Evolutionary conservation across 176 grass and related monocot genomes (phyloP).

Genomic region (Oryza rufipogon): DNA sequence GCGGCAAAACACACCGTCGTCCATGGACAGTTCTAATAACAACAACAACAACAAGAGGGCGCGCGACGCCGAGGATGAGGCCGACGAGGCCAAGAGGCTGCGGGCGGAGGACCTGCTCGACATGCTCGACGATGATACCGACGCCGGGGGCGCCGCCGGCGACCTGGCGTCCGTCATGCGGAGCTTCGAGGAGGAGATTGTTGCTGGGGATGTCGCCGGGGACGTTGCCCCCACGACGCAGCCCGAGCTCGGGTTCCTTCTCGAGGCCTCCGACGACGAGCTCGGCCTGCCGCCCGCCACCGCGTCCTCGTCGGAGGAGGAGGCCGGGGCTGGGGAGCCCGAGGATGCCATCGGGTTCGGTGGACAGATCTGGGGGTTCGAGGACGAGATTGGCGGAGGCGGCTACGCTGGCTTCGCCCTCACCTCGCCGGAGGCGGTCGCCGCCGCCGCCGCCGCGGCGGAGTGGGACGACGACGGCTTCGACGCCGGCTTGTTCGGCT

Average conservation of each 20-base stretch:
- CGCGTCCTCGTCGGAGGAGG: not conserved
- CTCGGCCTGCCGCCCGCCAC: conserved; percentile 67
- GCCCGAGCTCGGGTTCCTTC: conserved; percentile 60
- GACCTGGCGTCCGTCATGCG: conserved; percentile 81
- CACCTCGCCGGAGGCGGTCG: conserved; percentile 30
- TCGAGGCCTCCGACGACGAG: conserved; percentile 90
- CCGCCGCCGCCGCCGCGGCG: conserved; percentile 13
- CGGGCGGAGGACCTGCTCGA: conserved; percentile 61
- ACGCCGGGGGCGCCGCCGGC: conserved; percentile 26
- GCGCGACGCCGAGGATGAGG: conserved; percentile 28
- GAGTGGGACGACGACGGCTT: conserved; percentile 57
- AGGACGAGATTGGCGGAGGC: conserved; percentile 47
- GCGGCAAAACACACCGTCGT: not conserved
- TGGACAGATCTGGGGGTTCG: conserved; percentile 57
- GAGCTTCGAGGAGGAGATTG: conserved; percentile 77
- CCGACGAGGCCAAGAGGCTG: conserved; percentile 33
- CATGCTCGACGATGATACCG: conserved; percentile 65
- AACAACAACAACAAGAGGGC: conserved; percentile 37
- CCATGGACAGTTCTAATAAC: conserved; percentile 32
- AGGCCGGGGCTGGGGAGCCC: not conserved
- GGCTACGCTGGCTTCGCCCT: not conserved
- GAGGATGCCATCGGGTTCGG: conserved; percentile 9
- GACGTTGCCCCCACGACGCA: not conserved
- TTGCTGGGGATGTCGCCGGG: conserved; percentile 5
- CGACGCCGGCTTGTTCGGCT: conserved; percentile 57